Evolutionary conservation across 2,329 filamentous ascomycete genomes (phyloP).

Genomic region (Xylaria sp.): DNA sequence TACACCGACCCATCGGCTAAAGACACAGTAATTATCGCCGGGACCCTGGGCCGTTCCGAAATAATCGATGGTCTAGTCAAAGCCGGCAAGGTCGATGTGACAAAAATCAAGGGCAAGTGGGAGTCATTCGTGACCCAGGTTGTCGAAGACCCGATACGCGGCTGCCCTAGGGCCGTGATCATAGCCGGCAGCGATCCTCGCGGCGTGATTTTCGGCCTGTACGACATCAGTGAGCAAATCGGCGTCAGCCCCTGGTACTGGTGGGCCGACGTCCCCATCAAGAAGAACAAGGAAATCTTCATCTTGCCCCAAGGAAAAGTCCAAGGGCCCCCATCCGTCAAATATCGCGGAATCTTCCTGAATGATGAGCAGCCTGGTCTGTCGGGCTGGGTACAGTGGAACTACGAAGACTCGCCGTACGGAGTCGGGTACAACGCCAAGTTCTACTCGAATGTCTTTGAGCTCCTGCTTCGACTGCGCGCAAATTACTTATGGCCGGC

Average conservation of each 20-base stretch:
- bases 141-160: slow-evolving; percentile 66
- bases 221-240: slow-evolving; percentile 78
- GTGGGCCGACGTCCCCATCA: slow-evolving; percentile 71
- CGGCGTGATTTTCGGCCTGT: slow-evolving; percentile 73
- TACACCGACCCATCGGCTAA: slow-evolving; percentile 55
- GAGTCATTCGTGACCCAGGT: slow-evolving; percentile 73
- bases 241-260: slow-evolving; percentile 78
- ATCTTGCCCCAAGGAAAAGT: slow-evolving; percentile 64
- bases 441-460: slow-evolving; percentile 77
- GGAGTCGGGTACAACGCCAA: slow-evolving; percentile 65
- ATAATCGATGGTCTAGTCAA: slow-evolving; percentile 69
- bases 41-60: slow-evolving; percentile 73
- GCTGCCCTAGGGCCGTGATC: slow-evolving; percentile 68
- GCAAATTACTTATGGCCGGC: slow-evolving; percentile 83
- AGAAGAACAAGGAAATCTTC: slow-evolving; percentile 64
- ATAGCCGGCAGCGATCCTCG: slow-evolving; percentile 72
- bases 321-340: slow-evolving; percentile 70
- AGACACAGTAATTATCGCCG: slow-evolving; percentile 72
- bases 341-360: slow-evolving; percentile 76
- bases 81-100: slow-evolving; percentile 67
- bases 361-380: slow-evolving; percentile 76
- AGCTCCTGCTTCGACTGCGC: slow-evolving; percentile 74
- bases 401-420: slow-evolving; percentile 57
- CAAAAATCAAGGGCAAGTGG: slow-evolving; percentile 71
- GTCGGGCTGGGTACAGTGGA: slow-evolving; percentile 70